phyloP scores from a whole-genome alignment of 164 flowering plant species.

The Chimonanthus salicifolius region DNA sequence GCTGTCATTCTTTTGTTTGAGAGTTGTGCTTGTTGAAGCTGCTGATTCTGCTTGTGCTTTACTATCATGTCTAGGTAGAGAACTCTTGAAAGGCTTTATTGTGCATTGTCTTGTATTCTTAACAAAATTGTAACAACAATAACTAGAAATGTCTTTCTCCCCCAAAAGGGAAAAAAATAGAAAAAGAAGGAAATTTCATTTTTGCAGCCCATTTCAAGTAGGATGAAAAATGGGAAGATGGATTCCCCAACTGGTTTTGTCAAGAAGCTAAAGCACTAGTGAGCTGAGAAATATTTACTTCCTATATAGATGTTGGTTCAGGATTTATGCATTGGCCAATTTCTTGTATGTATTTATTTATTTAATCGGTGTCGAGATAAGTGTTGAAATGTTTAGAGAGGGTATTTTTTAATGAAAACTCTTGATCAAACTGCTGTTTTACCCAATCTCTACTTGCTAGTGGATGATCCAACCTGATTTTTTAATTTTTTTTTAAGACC shows the following conservation, averaged over 20 bases:
- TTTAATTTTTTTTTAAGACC: too few species aligned
- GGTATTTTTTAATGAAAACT: too few species aligned
- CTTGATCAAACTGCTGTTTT: too few species aligned
- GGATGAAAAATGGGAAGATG: neutral
- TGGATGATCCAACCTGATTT: too few species aligned
- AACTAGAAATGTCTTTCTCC: conserved; percentile 6
- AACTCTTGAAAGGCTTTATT: conserved; percentile 9
- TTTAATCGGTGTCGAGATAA: too few species aligned
- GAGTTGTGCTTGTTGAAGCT: conserved; percentile 10
- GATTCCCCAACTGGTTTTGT: neutral
- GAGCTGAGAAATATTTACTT: neutral
- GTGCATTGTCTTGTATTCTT: conserved; percentile 14
- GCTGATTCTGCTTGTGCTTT: conserved; percentile 7
- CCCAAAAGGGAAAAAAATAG: too few species aligned
- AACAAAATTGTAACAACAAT: conserved; percentile 17
- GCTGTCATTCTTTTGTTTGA: conserved; percentile 22
- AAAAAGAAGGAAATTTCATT: too few species aligned
- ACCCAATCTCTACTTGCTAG: too few species aligned
- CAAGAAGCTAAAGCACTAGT: neutral
- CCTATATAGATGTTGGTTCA: too few species aligned
- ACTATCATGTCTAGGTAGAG: conserved; percentile 5
- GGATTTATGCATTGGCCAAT: too few species aligned
- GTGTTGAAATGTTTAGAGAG: too few species aligned
- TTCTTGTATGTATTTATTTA: too few species aligned
- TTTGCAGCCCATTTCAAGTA: neutral